Evolutionary conservation across 192 early-diverging fungal species (phyloP), one percentile per base, ranked within the genome.

Genomic region (Paraglomus occultum): DNA sequence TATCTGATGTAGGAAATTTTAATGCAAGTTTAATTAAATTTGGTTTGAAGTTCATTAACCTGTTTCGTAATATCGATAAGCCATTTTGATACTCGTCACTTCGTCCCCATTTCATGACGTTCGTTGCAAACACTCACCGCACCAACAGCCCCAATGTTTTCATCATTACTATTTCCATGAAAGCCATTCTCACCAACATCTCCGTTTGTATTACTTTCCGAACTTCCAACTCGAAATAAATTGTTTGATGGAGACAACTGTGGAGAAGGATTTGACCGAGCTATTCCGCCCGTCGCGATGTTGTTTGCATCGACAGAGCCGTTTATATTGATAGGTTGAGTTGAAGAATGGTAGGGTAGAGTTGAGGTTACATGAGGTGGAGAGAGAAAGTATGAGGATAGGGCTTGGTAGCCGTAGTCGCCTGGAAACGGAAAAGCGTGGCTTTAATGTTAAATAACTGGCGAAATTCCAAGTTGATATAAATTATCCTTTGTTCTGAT

Each of bases 331-430:
- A 53, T 39, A 40, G 64, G 71, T 14, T 52, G 40, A 8, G 74
- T 65, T 0, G 75, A 73, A 10, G 75, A 72, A 5, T 67, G 72
- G 20, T 70, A 69, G 8, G 78, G 54, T 15, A 63, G n/a, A 20
- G 68, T 10, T 54, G 60, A 51, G 39, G 67, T 45, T 50, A 76
- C 73, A 9, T 68, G 64, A 22, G 72, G 43, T 10, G 72, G 59
- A 1, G 85, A 73, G 59, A 90, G 85, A 3, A 31, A 31, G 62
- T 92, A 92, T 39, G 75, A 86, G 10, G 82, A 84, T 11, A 91
- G 61, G 0, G 89, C 88, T 17, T 87, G 82, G 68, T 89, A 90
- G 6, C 89, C 89, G 54, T 80, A 82, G 4, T 76, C 86, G 43
- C 9, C 39, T 31, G 48, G 45, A 51, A 18, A 58, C 23, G 8